Evolutionary conservation across 345 rosid species (phyloP).

Genomic region (Punica granatum): DNA sequence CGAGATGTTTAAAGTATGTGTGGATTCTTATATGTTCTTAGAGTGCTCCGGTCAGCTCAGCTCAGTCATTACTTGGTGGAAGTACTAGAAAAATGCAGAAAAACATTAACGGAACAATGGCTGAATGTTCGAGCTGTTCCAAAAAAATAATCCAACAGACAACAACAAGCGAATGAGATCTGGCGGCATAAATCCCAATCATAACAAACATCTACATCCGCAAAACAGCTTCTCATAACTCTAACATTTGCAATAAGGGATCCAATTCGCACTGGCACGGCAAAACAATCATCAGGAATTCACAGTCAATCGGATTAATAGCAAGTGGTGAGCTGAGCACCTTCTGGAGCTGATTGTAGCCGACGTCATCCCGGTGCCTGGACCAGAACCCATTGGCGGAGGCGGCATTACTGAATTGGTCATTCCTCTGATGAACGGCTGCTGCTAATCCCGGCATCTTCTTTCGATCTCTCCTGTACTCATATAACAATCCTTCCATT

Average conservation of each 20-base stretch:
- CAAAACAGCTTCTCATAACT: background rate
- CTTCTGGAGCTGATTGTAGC: constrained; percentile 79
- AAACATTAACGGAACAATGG: background rate
- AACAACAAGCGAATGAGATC: background rate
- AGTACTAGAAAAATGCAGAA: background rate
- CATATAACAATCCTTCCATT: constrained; percentile 10
- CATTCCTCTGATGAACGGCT: constrained; percentile 28
- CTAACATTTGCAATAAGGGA: background rate
- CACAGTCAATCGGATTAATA: background rate
- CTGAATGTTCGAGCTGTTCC: background rate
- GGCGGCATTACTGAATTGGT: constrained; percentile 41
- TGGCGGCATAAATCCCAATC: background rate
- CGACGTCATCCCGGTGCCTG: constrained; percentile 52
- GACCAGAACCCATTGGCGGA: constrained; percentile 68
- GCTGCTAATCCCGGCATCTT: constrained; percentile 79
- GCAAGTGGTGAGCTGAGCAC: constrained; percentile 23
- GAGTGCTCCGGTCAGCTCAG: background rate
- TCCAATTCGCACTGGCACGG: constrained; percentile 1
- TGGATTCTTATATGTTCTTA: background rate
- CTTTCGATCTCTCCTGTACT: background rate
- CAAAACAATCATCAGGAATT: background rate
- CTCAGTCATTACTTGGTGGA: background rate
- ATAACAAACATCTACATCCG: background rate
- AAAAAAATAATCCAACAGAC: background rate
- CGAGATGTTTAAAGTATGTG: no score